A percentile compares a stretch with the other conserved stretches of the same genome.
Evolutionary conservation across 371 early-diverging fungal species (phyloP).

Genomic region (Caulochytrium protostelioides): DNA sequence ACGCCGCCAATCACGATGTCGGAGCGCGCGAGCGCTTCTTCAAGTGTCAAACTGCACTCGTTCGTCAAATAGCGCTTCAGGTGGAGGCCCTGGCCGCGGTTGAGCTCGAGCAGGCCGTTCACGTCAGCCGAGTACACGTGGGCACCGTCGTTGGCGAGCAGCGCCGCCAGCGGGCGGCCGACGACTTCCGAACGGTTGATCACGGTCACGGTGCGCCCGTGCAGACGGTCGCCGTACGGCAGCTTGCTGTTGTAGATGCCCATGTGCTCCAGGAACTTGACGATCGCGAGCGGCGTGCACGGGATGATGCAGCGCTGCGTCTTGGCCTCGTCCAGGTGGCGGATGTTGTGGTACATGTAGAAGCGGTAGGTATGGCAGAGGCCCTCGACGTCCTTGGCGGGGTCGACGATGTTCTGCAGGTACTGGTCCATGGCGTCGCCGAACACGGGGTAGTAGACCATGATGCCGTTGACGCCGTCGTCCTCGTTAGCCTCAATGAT

Average conservation of each 20-base stretch:
- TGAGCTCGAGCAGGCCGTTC: conserved; percentile 64
- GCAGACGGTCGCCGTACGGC: conserved; percentile 78
- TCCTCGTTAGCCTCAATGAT: conserved; percentile 78
- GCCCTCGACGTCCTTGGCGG: conserved; percentile 86
- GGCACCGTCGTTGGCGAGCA: conserved; percentile 92
- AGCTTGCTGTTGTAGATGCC: conserved; percentile 78
- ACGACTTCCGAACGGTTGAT: conserved; percentile 91
- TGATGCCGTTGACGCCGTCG: conserved; percentile 58
- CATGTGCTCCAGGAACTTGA: conserved; percentile 81
- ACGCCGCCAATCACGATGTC: conserved; percentile 96
- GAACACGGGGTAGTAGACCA: conserved; percentile 85
- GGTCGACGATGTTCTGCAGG: conserved; percentile 68
- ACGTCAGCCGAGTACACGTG: conserved; percentile 86
- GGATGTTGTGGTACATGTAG: conserved; percentile 86
- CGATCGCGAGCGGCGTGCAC: conserved; percentile 82
- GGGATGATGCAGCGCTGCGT: conserved; percentile 83
- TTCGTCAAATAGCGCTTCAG: conserved; percentile 15
- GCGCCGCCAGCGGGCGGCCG: conserved; percentile 88
- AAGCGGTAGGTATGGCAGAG: conserved; percentile 76
- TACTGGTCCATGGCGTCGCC: conserved; percentile 80
- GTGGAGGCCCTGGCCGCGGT: conserved; percentile 55
- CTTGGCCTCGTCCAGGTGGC: conserved; percentile 56
- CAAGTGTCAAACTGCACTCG: conserved; percentile 21
- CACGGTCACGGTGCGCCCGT: conserved; percentile 76
- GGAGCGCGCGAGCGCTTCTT: conserved; percentile 55